A percentile compares a stretch with the other conserved stretches of the same genome.
These are phyloP conservation scores for Dillenia suffruticosa DNA, from an alignment of 164 flowering plant species.

Conservation along the genomic window DNA sequence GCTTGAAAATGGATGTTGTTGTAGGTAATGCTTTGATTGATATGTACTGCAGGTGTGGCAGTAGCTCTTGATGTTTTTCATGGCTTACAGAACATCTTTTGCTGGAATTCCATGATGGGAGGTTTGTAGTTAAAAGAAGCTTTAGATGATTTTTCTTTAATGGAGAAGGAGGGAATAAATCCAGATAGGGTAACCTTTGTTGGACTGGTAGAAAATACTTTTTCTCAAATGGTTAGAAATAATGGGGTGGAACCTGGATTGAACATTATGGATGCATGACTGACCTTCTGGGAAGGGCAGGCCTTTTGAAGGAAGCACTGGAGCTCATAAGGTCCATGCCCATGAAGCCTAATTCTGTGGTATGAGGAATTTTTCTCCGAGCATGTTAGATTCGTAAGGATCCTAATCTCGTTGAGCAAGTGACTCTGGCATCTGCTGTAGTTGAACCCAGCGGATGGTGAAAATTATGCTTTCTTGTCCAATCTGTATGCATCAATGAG, in stretches of 20 bases:
- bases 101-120: constrained; percentile 38
- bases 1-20: constrained; percentile 23
- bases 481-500: constrained; percentile 31
- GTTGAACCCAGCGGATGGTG: constrained; percentile 35
- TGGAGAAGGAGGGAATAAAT: constrained; percentile 22
- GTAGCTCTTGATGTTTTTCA: constrained; percentile 30
- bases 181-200: constrained; percentile 43
- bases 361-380: constrained; percentile 33
- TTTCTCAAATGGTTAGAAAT: constrained; percentile 19
- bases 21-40: constrained; percentile 40
- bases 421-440: constrained; percentile 24
- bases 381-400: constrained; percentile 33
- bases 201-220: constrained; percentile 31
- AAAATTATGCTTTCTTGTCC: constrained; percentile 35
- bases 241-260: constrained; percentile 33
- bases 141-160: constrained; percentile 22
- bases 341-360: constrained; percentile 27
- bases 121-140: constrained; percentile 38
- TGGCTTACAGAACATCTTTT: constrained; percentile 25
- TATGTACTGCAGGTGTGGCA: constrained; percentile 43
- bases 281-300: constrained; percentile 38
- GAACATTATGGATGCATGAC: constrained; percentile 49
- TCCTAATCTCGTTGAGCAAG: constrained; percentile 21
- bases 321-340: constrained; percentile 28
- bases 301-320: constrained; percentile 30